Evolutionary conservation across 495 filamentous ascomycete genomes (phyloP), one percentile per base, ranked within the genome.

Genomic region (Bacidia rubella): DNA sequence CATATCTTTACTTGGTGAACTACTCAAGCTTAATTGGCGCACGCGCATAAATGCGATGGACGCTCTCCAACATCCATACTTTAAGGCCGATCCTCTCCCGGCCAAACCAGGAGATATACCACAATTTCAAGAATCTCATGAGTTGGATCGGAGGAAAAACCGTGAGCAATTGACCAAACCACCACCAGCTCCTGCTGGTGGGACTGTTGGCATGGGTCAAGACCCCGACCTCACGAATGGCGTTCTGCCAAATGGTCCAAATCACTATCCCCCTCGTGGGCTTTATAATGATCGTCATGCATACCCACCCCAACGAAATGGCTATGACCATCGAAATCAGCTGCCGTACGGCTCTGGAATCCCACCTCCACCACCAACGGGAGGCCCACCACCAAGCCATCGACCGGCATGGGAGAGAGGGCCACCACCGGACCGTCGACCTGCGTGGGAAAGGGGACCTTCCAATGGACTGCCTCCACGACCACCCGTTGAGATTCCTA

Each of bases 31-130:
- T 22, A 86, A 99, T 60, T 96, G 89, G 82, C 77, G 76, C 38
- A 80, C 78, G 58, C 78, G 92, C 35, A 81, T 94, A 59, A 99
- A 96, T 62, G 92, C 92, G 0, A 87, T 94, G 17, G 92, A 99
- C 69, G 93, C 92, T 12, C 69, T 97, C 15, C 76, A 90, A 57
- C 92, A 99, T 64, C 83, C 86, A 7, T 99, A 96, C 65, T 99
- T 99, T 66, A 77, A 73, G 40, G 82, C 71, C 17, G 65, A 74
- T 2, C 93, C 92, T 19, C 72, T 79, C n/a, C 93, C 92, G 10
- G 80, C 88, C 17, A 74, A 72, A 48, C 83, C 90, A 2, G 78
- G 81, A 54, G 90, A 97, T 29, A 68, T 99, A 20, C 92, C 92
- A 20, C 75, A 70, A 17, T 97, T 93, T 57, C 84, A 92, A 57